Evolutionary conservation across 2,329 filamentous ascomycete species (phyloP), one percentile per base, ranked within the genome.

Genomic region (Boeremia exigua): DNA sequence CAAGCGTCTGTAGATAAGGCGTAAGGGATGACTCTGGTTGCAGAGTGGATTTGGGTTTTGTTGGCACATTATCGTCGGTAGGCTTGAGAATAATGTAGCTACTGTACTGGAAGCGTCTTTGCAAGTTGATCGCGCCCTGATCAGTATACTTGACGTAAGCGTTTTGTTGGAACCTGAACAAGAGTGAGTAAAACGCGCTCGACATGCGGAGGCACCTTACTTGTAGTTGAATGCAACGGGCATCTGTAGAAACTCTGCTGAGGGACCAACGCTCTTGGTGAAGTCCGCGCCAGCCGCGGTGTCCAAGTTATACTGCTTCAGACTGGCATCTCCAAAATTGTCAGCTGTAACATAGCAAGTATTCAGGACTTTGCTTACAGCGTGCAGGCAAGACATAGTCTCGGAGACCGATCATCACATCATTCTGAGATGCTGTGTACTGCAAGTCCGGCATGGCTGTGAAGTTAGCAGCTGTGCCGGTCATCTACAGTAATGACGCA

Each of bases 361-460:
- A 4, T 17, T 29, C 2, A 6, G 5, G 30, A n/a, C 3, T 27
- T 29, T 23, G 76, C 75, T 65, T 78, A 91, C 90, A 87, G 60
- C 91, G 83, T 59, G 89, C 87, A 2, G 88, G 84, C 6, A 95
- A 77, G 25, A 96, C 81, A 50, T 88, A 85, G 2, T 92, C 82
- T 48, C 85, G 83, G 54, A 97, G 86, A 56, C 87, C 85, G 29
- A 82, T 82, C 67, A 92, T 86, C 72, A 96, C 91, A 0, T 84
- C 79, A 40, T 88, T 88, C 32, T 84, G 82, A 12, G 82, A 82
- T 46, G 89, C 87, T 19, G 90, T 86, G 76, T 88, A 94, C 68
- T 96, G 91, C 69, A 96, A 96, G 75, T 98, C 94, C 8, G 92
- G 88, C 61, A 96, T 82, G 29, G 84, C 85, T 86, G 54, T 25